These are phyloP conservation scores for Fusarium odoratissimum DNA, from an alignment of 2,329 filamentous ascomycete species.

Conservation along the genomic window DNA sequence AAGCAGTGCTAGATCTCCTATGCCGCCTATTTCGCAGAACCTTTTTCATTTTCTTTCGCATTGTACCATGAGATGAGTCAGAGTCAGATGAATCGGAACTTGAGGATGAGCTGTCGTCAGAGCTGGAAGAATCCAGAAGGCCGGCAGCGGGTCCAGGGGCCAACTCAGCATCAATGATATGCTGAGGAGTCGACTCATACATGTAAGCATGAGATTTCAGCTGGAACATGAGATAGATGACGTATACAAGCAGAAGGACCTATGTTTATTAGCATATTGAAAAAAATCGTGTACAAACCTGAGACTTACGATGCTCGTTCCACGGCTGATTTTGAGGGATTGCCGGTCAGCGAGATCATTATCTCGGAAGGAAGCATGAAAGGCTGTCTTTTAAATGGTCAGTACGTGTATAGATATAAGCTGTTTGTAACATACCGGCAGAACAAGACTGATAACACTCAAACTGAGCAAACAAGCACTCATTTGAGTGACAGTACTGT, in stretches of 20 bases:
- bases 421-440: constrained; percentile 70
- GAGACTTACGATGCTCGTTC: constrained; percentile 80
- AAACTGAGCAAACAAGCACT: constrained; percentile 91
- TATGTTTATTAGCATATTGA: not conserved
- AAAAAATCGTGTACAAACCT: not conserved
- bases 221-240: constrained; percentile 88
- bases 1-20: constrained; percentile 82
- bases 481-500: constrained; percentile 96
- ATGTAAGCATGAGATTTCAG: constrained; percentile 92
- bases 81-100: constrained; percentile 76
- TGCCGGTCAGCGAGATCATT: constrained; percentile 70
- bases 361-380: constrained; percentile 86
- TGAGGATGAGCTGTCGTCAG: constrained; percentile 66
- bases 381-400: constrained; percentile 73
- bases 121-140: constrained; percentile 79
- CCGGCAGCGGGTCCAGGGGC: constrained; percentile 86
- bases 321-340: constrained; percentile 87
- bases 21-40: constrained; percentile 77
- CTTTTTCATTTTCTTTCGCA: constrained; percentile 79
- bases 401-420: constrained; percentile 52
- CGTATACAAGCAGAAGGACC: constrained; percentile 72
- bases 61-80: constrained; percentile 69
- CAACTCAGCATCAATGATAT: constrained; percentile 91
- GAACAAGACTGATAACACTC: constrained; percentile 87
- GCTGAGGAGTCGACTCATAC: constrained; percentile 91